Conservation (phyloP, 305 asterid species). For the Plantago coronopus region DNA sequence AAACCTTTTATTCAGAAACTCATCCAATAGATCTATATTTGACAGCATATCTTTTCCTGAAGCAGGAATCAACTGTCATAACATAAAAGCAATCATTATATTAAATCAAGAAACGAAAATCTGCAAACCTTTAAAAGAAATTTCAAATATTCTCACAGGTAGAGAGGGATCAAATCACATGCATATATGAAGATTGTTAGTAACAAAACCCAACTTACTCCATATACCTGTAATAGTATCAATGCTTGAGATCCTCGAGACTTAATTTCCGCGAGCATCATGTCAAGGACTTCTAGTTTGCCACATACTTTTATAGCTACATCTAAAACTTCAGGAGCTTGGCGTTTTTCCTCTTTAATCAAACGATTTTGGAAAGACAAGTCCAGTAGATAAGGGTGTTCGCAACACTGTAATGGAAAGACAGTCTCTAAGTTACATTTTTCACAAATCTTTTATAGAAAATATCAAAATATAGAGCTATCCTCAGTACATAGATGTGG, state of each 20-base stretch:
- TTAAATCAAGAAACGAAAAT: conserved; percentile 19
- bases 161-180: conserved; percentile 6
- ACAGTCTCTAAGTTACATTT: conserved; percentile 22
- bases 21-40: conserved; percentile 68
- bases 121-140: conserved; percentile 6
- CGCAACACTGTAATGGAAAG: conserved; percentile 65
- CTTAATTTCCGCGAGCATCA: conserved; percentile 63
- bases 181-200: conserved; percentile 12
- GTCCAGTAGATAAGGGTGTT: conserved; percentile 80
- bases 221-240: conserved; percentile 74
- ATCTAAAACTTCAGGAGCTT: conserved; percentile 44
- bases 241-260: conserved; percentile 54
- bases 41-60: conserved; percentile 28
- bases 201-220: conserved; percentile 13
- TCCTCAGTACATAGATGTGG: too few relatives aligned
- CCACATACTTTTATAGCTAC: conserved; percentile 82
- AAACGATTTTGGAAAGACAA: conserved; percentile 38
- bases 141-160: conserved; percentile 5
- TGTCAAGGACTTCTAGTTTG: conserved; percentile 69
- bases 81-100: conserved; percentile 23
- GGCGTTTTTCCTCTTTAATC: conserved; percentile 37
- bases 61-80: conserved; percentile 49
- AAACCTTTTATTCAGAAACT: conserved; percentile 58
- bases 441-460: conserved; percentile 18
- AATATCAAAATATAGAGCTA: too few relatives aligned